Percentiles rank a stretch among this genome's conserved stretches.
phyloP scores from a whole-genome alignment of 306 rosid genomes.

The Begonia fuchsioides region DNA sequence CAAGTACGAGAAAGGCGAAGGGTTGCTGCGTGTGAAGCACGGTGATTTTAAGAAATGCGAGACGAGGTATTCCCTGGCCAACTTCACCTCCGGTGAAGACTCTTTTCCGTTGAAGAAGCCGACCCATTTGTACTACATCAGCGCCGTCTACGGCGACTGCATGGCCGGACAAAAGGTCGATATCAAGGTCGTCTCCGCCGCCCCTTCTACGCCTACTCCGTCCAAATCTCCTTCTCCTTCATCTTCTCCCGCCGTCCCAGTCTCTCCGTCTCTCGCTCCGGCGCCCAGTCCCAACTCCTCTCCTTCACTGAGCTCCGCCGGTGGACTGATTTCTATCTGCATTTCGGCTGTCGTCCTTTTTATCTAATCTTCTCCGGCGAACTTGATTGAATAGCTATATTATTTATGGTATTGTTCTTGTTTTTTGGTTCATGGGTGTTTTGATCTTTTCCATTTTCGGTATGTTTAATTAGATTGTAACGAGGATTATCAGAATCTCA shows the following conservation, averaged over 20 bases:
- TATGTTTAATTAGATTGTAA: no score
- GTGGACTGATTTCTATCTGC: no score
- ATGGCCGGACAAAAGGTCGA: conserved; percentile 2
- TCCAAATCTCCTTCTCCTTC: not conserved
- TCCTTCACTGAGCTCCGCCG: not conserved
- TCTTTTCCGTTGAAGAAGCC: not conserved
- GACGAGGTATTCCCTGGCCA: not conserved
- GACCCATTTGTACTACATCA: not conserved
- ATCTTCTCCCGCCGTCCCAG: not conserved
- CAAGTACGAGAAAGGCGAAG: not conserved
- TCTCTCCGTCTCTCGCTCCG: not conserved
- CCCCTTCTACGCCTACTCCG: not conserved
- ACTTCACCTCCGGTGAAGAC: not conserved
- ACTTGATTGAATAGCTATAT: no score
- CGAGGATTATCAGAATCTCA: no score
- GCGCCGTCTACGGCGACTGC: conserved; percentile 1
- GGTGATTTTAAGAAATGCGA: not conserved
- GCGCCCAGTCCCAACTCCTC: not conserved
- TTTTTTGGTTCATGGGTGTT: no score
- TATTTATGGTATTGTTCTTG: no score
- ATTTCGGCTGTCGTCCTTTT: no score
- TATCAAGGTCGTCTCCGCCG: not conserved
- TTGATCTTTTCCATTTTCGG: no score
- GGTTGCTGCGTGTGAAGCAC: not conserved
- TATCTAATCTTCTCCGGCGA: no score